A percentile compares a stretch with the other conserved stretches of the same genome.
phyloP scores from a whole-genome alignment of 2,329 filamentous ascomycete genomes.

The Shiraia sp. region DNA sequence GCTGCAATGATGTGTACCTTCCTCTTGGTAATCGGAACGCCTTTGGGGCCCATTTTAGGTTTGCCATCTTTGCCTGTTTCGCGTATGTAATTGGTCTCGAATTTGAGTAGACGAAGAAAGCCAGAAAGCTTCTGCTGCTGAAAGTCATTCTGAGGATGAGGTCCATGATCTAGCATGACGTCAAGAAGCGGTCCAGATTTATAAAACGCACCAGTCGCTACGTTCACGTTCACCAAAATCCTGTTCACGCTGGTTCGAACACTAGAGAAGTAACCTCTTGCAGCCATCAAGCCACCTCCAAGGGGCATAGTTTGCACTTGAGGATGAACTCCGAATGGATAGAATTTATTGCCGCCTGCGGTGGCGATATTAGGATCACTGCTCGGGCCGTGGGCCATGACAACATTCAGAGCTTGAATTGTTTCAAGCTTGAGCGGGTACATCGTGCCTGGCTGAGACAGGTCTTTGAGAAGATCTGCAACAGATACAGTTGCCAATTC shows the following conservation, averaged over 20 bases:
- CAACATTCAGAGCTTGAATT: conserved; percentile 62
- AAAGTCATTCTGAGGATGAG: conserved; percentile 1
- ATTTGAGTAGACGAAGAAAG: conserved; percentile 45
- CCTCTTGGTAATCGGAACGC: conserved; percentile 18
- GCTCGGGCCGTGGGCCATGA: conserved; percentile 56
- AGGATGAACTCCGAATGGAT: conserved; percentile 50
- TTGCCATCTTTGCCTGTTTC: conserved; percentile 40
- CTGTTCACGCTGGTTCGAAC: conserved; percentile 62
- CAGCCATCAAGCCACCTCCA: conserved; percentile 57
- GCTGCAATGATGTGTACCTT: conserved; percentile 46
- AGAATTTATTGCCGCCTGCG: conserved; percentile 56
- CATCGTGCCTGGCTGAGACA: conserved; percentile 47
- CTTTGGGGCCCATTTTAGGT: conserved; percentile 13
- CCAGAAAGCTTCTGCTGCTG: conserved; percentile 15
- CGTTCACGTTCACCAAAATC: conserved; percentile 65
- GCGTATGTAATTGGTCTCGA: conserved; percentile 47
- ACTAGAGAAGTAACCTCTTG: conserved; percentile 66
- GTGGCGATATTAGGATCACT: conserved; percentile 47
- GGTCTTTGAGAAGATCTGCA: conserved; percentile 48
- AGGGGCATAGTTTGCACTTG: conserved; percentile 48
- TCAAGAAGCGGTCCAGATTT: conserved; percentile 49
- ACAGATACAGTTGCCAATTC: conserved; percentile 30
- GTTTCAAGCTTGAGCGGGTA: conserved; percentile 55
- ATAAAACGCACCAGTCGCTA: conserved; percentile 64
- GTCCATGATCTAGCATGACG: conserved; percentile 29